Evolutionary conservation across 179 eudicot genomes (phyloP), one percentile per base, ranked within the genome.

Genomic region (Silene coronaria): DNA sequence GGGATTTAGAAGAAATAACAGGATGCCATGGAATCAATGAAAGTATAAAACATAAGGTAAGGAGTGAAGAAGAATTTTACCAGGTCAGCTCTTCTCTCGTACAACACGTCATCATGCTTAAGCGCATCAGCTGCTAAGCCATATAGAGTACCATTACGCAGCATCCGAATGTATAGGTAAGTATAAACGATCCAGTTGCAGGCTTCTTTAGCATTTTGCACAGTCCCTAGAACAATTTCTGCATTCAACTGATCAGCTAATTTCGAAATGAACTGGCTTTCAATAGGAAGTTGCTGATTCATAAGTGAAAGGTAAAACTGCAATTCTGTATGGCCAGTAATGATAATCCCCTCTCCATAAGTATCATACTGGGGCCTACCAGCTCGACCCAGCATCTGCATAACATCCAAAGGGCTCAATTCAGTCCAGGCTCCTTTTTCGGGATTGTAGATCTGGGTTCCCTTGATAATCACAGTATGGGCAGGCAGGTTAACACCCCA

Each of bases 361-460:
- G 97, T 87, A 78, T 94, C 98, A 81, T 82, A 92, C 34, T 94
- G 98, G 19, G 98, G 98, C 84, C 98, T 89, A 63, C 98, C 98
- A 75, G 98, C 98, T 80, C 98, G 92, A 73, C 98, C 97, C 81
- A 94, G 81, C 98, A 94, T 94, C 85, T 94, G 98, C 95, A 92
- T 94, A 28, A 94, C 97, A 86, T 92, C 98, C 76, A 94, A 82
- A 71, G 98, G 96, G 78, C 97, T 92, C 75, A 95, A 77, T 71
- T 95, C 99, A 10, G 97, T 95, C 97, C 99, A 95, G 27, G 97
- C 96, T 32, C 99, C 97, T 74, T 92, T 92, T 53, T 95, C 99
- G 24, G 97, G 97, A 85, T 92, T 89, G 82, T 92, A 95, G 34
- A 90, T 88, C 85, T 95, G 96, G 78, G 99, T 95, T 46, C 97